phyloP scores from a whole-genome alignment of 2,329 filamentous ascomycete genomes.

The Verruconis gallopava region DNA sequence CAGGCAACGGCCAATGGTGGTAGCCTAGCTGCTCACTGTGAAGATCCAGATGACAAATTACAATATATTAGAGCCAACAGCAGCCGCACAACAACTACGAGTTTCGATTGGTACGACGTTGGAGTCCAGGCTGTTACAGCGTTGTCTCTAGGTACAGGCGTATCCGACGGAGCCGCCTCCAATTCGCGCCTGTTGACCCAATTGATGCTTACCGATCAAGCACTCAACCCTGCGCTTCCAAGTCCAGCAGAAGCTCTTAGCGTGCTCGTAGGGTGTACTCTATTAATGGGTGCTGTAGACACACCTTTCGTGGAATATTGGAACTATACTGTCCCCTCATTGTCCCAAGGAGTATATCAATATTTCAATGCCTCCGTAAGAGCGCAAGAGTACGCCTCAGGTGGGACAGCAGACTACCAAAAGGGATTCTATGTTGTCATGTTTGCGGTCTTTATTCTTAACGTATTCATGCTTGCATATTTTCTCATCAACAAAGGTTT shows the following conservation, averaged over 20 bases:
- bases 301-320: slow-evolving; percentile 46
- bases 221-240: slow-evolving; percentile 42
- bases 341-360: slow-evolving; percentile 38
- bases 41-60: slow-evolving; percentile 40
- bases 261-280: slow-evolving; percentile 53
- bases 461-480: slow-evolving; percentile 52
- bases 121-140: slow-evolving; percentile 30
- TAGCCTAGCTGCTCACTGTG: slow-evolving; percentile 47
- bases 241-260: slow-evolving; percentile 63
- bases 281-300: slow-evolving; percentile 47
- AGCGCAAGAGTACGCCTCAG: slow-evolving; percentile 58
- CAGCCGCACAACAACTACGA: slow-evolving; percentile 34
- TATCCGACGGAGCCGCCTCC: slow-evolving; percentile 29
- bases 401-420: slow-evolving; percentile 48
- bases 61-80: slow-evolving; percentile 45
- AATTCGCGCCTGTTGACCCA: slow-evolving; percentile 33
- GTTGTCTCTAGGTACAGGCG: slow-evolving; percentile 30
- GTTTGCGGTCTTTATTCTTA: slow-evolving; percentile 51
- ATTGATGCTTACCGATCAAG: slow-evolving; percentile 24
- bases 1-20: slow-evolving; percentile 39
- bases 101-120: slow-evolving; percentile 31
- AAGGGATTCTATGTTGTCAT: slow-evolving; percentile 55
- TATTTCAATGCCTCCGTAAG: slow-evolving; percentile 51
- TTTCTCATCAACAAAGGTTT: slow-evolving; percentile 46
- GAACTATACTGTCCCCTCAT: slow-evolving; percentile 22